Evolutionary conservation across 1,284 basidiomycete genomes (phyloP).

Genomic region (Ceratobasidium sp.): DNA sequence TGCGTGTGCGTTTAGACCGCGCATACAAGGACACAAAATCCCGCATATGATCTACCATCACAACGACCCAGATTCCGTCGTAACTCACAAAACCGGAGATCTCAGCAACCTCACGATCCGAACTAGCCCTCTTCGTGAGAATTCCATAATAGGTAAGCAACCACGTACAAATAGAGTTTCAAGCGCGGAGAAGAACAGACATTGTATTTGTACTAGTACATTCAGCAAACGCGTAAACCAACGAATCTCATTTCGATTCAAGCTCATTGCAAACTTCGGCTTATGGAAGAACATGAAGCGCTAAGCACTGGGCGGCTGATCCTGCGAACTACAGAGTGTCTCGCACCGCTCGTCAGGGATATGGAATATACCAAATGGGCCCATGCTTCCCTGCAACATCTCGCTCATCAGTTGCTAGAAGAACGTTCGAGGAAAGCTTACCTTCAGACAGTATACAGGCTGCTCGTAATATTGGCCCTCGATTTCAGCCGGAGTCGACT

Average conservation of each 20-base stretch:
- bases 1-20: neutral
- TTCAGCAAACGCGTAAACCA: no score
- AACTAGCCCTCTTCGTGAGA: conserved; percentile 19
- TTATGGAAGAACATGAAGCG: no score
- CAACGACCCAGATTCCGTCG: neutral
- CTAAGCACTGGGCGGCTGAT: no score
- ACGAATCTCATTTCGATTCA: no score
- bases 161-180: neutral
- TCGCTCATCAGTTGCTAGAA: no score
- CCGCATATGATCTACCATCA: neutral
- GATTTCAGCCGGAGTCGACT: neutral
- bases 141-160: neutral
- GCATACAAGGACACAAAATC: neutral
- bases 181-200: no score
- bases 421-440: neutral
- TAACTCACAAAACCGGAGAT: neutral
- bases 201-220: no score
- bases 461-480: neutral
- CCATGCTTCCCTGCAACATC: no score
- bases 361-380: no score
- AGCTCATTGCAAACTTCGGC: no score
- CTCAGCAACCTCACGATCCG: neutral
- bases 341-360: no score
- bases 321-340: no score
- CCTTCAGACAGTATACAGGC: neutral